Evolutionary conservation across 345 rosid genomes (phyloP).

Genomic region (Brassica cretica): DNA sequence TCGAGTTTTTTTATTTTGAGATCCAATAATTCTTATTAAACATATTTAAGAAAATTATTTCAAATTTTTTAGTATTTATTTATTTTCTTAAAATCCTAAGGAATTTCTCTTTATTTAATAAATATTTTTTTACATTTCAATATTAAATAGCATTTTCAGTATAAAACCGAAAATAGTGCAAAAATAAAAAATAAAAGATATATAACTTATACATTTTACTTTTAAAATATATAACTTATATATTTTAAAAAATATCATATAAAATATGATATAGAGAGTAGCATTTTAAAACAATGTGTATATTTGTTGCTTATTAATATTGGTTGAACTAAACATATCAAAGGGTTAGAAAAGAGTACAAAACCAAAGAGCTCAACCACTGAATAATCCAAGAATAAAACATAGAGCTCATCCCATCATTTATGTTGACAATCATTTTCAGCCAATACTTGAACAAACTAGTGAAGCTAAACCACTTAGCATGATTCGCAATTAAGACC

Average conservation of each 20-base stretch:
- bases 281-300: neutral
- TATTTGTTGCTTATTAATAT: neutral
- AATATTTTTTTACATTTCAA: too few species aligned
- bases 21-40: too few species aligned
- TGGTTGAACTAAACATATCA: neutral
- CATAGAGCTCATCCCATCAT: neutral
- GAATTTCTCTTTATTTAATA: too few species aligned
- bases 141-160: neutral
- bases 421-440: neutral
- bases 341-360: neutral
- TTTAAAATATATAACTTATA: neutral
- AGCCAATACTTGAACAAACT: neutral
- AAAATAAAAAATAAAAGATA: neutral
- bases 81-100: too few species aligned
- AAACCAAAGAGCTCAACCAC: neutral
- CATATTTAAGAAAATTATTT: too few species aligned
- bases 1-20: too few species aligned
- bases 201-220: neutral
- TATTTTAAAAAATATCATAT: neutral
- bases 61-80: too few species aligned
- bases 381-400: neutral
- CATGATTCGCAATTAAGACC: conserved; percentile 35
- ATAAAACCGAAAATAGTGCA: neutral
- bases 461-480: conserved; percentile 8
- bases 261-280: neutral